Evolutionary conservation across 352 stramenopile genomes (phyloP).

Genomic region (Aphanomyces cochlioides): DNA sequence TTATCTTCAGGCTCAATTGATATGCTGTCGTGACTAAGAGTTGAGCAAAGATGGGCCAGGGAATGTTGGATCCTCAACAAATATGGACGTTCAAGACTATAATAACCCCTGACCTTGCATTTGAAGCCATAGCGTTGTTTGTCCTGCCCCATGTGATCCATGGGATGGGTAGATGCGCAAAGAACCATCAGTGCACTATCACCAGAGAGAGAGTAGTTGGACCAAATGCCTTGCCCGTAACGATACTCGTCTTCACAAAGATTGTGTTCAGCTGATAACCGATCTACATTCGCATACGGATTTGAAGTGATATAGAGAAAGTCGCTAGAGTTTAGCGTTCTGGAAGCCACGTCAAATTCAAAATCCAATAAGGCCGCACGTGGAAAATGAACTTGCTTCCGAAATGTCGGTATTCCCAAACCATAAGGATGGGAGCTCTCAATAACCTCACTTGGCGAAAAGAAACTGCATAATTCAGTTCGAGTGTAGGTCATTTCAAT

Average conservation of each 20-base stretch:
- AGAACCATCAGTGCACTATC: conserved; percentile 67
- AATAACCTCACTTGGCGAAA: conserved; percentile 49
- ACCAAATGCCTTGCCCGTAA: conserved; percentile 6
- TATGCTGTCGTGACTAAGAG: not conserved
- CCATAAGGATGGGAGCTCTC: conserved; percentile 69
- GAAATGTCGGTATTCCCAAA: conserved; percentile 51
- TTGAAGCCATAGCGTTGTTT: conserved; percentile 57
- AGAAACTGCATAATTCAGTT: conserved; percentile 28
- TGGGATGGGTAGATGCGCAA: conserved; percentile 56
- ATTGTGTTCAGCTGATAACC: not conserved
- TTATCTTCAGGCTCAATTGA: not conserved
- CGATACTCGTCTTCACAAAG: conserved; percentile 2
- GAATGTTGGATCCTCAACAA: conserved; percentile 4
- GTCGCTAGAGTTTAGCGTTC: conserved; percentile 55
- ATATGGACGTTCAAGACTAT: not conserved
- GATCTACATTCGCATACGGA: conserved; percentile 10
- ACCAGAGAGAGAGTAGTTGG: conserved; percentile 37
- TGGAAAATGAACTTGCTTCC: conserved; percentile 53
- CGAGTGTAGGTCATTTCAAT: not conserved
- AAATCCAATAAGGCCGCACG: conserved; percentile 56
- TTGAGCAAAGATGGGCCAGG: conserved; percentile 3
- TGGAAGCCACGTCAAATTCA: conserved; percentile 60
- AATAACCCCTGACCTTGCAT: conserved; percentile 50
- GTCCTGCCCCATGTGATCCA: conserved; percentile 38
- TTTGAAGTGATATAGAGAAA: conserved; percentile 59